Evolutionary conservation across 1,139 yeast species (phyloP).

Genomic region (Geotrichum phurueaensis): DNA sequence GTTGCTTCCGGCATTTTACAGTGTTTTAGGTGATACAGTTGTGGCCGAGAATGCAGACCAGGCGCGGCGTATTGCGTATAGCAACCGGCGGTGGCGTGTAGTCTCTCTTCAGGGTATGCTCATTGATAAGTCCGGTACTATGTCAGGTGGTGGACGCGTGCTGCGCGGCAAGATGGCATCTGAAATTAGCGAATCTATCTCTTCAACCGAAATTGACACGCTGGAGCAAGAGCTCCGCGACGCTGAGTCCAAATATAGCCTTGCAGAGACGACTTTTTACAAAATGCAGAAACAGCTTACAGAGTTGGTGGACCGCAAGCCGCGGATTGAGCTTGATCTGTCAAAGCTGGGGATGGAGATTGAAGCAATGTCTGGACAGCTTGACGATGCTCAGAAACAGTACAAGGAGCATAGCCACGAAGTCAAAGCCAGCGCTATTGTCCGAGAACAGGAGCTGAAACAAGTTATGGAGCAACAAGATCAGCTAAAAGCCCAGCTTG

Average conservation of each 20-base stretch:
- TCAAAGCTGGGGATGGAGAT: slow-evolving; percentile 61
- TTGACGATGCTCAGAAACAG: slow-evolving; percentile 40
- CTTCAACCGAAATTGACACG: slow-evolving; percentile 55
- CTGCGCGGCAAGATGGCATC: slow-evolving; percentile 64
- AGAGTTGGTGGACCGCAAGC: slow-evolving; percentile 55
- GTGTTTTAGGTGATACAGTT: slow-evolving; percentile 77
- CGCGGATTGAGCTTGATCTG: slow-evolving; percentile 61
- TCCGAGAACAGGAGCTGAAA: slow-evolving; percentile 28
- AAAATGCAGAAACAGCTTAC: slow-evolving; percentile 58
- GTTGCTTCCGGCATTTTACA: slow-evolving; percentile 84
- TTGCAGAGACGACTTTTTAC: slow-evolving; percentile 47
- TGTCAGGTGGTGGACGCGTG: slow-evolving; percentile 91
- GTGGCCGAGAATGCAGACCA: slow-evolving; percentile 74
- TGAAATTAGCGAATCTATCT: slow-evolving; percentile 35
- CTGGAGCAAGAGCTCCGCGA: slow-evolving; percentile 50
- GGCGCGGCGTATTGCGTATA: slow-evolving; percentile 87
- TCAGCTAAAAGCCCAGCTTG: slow-evolving; percentile 39
- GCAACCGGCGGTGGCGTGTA: slow-evolving; percentile 72
- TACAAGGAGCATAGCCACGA: slow-evolving; percentile 26
- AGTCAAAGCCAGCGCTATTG: slow-evolving; percentile 22
- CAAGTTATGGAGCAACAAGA: slow-evolving; percentile 41
- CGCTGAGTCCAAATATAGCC: slow-evolving; percentile 52
- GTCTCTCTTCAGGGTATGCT: slow-evolving; percentile 93
- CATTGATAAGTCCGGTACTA: slow-evolving; percentile 89
- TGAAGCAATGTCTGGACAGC: slow-evolving; percentile 49